Evolutionary conservation across 2,329 filamentous ascomycete genomes (phyloP).

Genomic region (Domatiomyces globalis): DNA sequence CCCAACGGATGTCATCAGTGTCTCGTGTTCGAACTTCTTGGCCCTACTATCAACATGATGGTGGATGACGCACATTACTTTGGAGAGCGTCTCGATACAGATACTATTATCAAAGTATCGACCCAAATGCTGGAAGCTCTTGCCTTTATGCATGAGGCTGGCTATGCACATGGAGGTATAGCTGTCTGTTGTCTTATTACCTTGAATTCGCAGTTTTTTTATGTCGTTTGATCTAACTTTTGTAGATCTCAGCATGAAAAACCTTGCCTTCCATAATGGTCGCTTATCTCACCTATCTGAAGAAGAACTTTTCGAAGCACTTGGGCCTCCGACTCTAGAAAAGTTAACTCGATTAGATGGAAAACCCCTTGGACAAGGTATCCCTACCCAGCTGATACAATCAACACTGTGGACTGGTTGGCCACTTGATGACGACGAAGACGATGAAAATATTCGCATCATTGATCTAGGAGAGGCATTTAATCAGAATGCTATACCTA

Average conservation of each 20-base stretch:
- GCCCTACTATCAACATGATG: conserved; percentile 8
- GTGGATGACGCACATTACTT: conserved; percentile 5
- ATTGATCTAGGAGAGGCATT: conserved; percentile 18
- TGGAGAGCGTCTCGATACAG: conserved; percentile 15
- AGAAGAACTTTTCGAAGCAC: conserved; percentile 8
- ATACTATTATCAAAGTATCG: conserved; percentile 20
- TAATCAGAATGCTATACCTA: conserved; percentile 5
- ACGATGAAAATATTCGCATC: conserved; percentile 19
- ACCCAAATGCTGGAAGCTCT: conserved; percentile 21
- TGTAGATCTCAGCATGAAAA: conserved; percentile 20
- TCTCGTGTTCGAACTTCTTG: conserved; percentile 16
- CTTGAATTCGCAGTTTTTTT: too few species aligned
- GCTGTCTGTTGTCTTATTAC: too few species aligned
- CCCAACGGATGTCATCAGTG: conserved; percentile 7
- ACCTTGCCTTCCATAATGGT: conserved; percentile 19
- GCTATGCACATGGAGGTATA: conserved; percentile 23
- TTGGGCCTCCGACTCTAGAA: conserved; percentile 14
- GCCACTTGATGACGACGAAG: conserved; percentile 14
- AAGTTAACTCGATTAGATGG: conserved; percentile 14
- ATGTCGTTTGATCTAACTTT: conserved; percentile 5
- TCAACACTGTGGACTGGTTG: conserved; percentile 14
- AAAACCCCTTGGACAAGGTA: conserved; percentile 12
- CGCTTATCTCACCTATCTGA: conserved; percentile 6
- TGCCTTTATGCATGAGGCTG: conserved; percentile 19
- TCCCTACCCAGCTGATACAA: conserved; percentile 19